Evolutionary conservation across 2,329 filamentous ascomycete genomes (phyloP).

Genomic region (Claviceps purpurea): DNA sequence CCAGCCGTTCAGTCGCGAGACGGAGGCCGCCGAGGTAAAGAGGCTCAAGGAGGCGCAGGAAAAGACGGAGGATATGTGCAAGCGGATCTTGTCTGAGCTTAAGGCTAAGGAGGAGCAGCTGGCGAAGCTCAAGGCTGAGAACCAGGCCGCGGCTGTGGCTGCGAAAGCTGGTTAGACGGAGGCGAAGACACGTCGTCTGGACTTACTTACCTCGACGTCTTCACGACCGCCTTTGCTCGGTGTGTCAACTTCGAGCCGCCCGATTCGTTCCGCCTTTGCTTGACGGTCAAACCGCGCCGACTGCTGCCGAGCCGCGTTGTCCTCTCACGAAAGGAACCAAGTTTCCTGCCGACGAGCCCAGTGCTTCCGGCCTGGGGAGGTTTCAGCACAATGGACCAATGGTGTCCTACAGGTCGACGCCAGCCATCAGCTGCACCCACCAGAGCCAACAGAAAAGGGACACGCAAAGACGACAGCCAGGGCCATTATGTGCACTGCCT

Average conservation of each 20-base stretch:
- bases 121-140: slow-evolving; percentile 44
- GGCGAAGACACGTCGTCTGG: background rate
- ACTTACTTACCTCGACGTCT: background rate
- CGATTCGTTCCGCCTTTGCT: background rate
- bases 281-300: background rate
- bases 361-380: background rate
- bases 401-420: background rate
- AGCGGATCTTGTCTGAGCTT: slow-evolving; percentile 45
- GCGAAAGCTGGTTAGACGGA: slow-evolving; percentile 17
- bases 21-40: slow-evolving; percentile 50
- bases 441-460: background rate
- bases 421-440: background rate
- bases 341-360: background rate
- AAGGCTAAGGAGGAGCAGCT: slow-evolving; percentile 52
- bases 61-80: slow-evolving; percentile 47
- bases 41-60: slow-evolving; percentile 49
- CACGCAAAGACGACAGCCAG: background rate
- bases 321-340: background rate
- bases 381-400: background rate
- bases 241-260: background rate
- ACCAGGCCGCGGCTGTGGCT: slow-evolving; percentile 28
- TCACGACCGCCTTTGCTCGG: background rate
- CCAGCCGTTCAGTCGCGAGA: slow-evolving; percentile 61
- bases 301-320: background rate
- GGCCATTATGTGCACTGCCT: too few relatives aligned